Percentiles rank a stretch among this genome's conserved stretches.
Conservation (phyloP, 2,329 filamentous ascomycete genomes). For the Harringtonia aguacate region DNA sequence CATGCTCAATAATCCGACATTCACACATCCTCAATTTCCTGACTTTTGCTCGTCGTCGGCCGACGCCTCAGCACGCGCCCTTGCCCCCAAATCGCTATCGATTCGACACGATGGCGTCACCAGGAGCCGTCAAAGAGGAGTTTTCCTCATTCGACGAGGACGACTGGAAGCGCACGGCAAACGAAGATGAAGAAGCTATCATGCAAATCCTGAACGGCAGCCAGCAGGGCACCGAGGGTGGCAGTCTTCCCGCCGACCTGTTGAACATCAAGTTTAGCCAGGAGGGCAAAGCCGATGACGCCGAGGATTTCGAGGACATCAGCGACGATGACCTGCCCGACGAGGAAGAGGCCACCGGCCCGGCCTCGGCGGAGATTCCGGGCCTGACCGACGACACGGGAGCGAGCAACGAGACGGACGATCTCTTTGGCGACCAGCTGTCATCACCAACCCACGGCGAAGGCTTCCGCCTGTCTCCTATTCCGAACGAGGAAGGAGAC, state of each 20-base stretch:
- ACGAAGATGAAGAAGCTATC: conserved; percentile 37
- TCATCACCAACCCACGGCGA: conserved; percentile 30
- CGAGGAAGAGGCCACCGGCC: conserved; percentile 44
- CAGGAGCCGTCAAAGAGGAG: conserved; percentile 12
- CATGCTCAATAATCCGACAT: too few relatives aligned
- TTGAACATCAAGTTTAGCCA: conserved; percentile 41
- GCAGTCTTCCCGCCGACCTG: conserved; percentile 28
- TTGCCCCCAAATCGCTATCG: too few relatives aligned
- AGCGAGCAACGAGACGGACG: conserved; percentile 50
- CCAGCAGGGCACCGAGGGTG: conserved; percentile 24
- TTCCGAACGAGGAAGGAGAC: conserved; percentile 26
- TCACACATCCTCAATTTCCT: too few relatives aligned
- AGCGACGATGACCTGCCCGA: conserved; percentile 89
- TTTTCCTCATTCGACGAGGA: conserved; percentile 21
- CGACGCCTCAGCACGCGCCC: too few relatives aligned
- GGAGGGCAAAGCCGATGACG: conserved; percentile 80
- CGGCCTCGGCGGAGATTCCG: conserved; percentile 34
- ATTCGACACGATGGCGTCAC: conserved; percentile 4
- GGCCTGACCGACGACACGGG: conserved; percentile 49
- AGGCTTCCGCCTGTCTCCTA: conserved; percentile 20
- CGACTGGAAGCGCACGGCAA: conserved; percentile 32
- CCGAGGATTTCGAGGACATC: conserved; percentile 79
- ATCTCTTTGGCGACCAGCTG: conserved; percentile 55
- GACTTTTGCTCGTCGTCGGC: too few relatives aligned
- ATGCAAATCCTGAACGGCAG: conserved; percentile 31